phyloP scores from a whole-genome alignment of 83 land plant genomes.

The Diphasiastrum complanatum region DNA sequence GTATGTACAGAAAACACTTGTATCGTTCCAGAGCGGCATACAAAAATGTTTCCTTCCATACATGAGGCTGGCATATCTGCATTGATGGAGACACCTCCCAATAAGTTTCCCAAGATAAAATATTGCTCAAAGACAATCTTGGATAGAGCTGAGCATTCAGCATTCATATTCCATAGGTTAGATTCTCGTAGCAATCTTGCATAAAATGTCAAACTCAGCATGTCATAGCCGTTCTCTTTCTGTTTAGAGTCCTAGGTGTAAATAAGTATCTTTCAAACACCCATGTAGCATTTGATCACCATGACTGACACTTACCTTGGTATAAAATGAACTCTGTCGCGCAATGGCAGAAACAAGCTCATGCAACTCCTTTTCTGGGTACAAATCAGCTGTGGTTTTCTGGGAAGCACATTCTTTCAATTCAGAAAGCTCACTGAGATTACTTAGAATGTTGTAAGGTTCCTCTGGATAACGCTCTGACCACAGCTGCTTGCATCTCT shows the following conservation, averaged over 20 bases:
- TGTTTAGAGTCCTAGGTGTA: too few relatives aligned
- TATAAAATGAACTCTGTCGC: constrained; percentile 27
- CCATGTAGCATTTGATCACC: too few relatives aligned
- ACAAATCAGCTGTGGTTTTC: constrained; percentile 2
- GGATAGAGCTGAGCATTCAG: too few relatives aligned
- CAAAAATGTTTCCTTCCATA: constrained; percentile 52
- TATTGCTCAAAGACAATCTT: too few relatives aligned
- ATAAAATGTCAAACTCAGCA: too few relatives aligned
- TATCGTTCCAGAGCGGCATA: constrained; percentile 62
- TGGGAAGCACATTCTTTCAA: constrained; percentile 5
- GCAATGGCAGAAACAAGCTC: constrained; percentile 17
- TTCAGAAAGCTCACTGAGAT: constrained; percentile 15
- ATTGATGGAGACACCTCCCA: too few relatives aligned
- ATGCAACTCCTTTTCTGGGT: constrained; percentile 3
- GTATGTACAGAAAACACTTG: constrained; percentile 51
- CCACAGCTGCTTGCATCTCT: constrained; percentile 64
- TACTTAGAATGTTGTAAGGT: constrained; percentile 47
- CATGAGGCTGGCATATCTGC: constrained; percentile 47
- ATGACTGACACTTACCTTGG: constrained; percentile 15
- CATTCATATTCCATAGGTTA: too few relatives aligned
- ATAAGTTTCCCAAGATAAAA: too few relatives aligned
- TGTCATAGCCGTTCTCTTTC: too few relatives aligned
- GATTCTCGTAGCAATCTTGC: too few relatives aligned
- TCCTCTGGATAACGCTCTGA: constrained; percentile 45
- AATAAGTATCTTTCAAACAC: too few relatives aligned